Base-by-base conservation (phyloP, 164 flowering plant genomes). In the Piper betle region DNA sequence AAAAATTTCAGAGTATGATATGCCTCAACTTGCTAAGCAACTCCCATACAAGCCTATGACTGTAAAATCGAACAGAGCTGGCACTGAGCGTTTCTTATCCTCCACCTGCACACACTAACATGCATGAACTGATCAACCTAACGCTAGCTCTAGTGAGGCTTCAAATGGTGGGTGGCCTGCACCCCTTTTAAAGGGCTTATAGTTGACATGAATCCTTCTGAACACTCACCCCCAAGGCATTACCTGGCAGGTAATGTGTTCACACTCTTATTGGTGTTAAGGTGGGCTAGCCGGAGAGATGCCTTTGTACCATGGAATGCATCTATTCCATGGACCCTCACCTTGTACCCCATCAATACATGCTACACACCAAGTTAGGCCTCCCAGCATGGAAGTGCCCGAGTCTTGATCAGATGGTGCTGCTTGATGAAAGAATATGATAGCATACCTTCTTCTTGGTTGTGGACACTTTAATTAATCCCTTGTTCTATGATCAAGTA, bases 1-100 rank as follows among this genome's bases (percentile, higher is more conserved):
- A 7, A 60, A 39, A 11, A 6, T 43, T 20, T 41, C 57, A 52
- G 65, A 41, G 43, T 37, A 18, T 60, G 15, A 57, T 63, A 60
- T 55, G 37, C 60, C 65, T 37, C 10, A 46, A 46, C 50, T 42
- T 6, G 11, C 46, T 46, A 3, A 46, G 50, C 15, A 46, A 6
- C 15, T 12, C 15, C 50, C 50, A 15, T 9, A 12, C 50, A 6
- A 46, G 15, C 50, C 5, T 46, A 46, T 46, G 15, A 46, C 18
- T 54, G 66, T 60, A 62, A 55, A 41, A 61, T 65, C 38, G 15
- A 38, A 25, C n/a, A 61, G 59, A 57, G 17, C 9, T 13, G 53
- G 33, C 33, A 25, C 57, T 2, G 54, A 58, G 66, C 66, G 69
- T 61, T 55, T 55, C 65, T 54, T 59, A 62, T 62, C 61, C 53